Base-by-base conservation (phyloP, 2,329 filamentous ascomycete genomes). In the Macroventuria anomochaeta region DNA sequence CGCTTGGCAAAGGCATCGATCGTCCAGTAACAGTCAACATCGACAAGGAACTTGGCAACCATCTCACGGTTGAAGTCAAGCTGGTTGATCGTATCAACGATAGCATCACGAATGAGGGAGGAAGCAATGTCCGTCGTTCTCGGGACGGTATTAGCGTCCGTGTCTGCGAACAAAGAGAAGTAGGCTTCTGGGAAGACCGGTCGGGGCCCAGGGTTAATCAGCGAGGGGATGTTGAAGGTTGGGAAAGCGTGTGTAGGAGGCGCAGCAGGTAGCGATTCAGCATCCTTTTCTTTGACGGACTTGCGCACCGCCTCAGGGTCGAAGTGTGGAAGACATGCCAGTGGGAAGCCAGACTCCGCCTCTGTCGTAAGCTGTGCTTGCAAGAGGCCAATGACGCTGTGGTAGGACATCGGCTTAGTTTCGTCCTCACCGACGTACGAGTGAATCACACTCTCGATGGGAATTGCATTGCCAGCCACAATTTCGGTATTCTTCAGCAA, bases 401-500 rank as follows among this genome's bases (percentile, higher is more conserved):
- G 84, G 20, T 86, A 83, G 6, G 80, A 75, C 54, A 86, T 82
- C 20, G 85, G 84, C 64, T 86, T 86, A 17, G 85, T 81, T 40
- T 84, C 82, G 44, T 80, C 82, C 49, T 88, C 85, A 5, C 82
- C 81, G 2, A 80, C 85, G 71, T 93, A 97, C 2, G 93, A 91
- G 63, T 97, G 91, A 43, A 97, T 91, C 49, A 97, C 79, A 23
- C 87, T 82, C 71, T 97, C 93, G 29, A 97, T 82, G 2, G 89
- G 84, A 72, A 97, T 91, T 10, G 90, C 89, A 58, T 95, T 92
- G 2, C 89, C 90, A 10, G 93, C 92, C 65, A 97, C 96, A 61
- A 97, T 91, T 50, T 95, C 93, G 2, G 95, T 97, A 80, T 96
- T 96, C 61, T 96, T 90, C 72, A 99, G 86, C 46, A 97, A 80